Evolutionary conservation across 129 eudicot species (phyloP).

Genomic region (Saposhnikovia divaricata): DNA sequence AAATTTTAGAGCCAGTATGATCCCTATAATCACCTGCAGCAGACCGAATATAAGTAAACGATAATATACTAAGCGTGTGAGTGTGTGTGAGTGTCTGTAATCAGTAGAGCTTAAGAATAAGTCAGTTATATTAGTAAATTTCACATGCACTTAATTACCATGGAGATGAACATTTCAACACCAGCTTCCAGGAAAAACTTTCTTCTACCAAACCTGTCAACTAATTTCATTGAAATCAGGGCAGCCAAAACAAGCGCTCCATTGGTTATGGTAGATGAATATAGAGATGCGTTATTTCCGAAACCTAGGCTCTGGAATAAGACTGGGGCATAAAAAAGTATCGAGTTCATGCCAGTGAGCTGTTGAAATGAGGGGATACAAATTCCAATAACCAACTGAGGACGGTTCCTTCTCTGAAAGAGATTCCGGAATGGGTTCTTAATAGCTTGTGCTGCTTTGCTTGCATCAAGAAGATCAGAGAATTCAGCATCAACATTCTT

Average conservation of each 20-base stretch:
- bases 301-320: conserved; percentile 87
- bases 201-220: conserved; percentile 80
- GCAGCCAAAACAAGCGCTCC: conserved; percentile 73
- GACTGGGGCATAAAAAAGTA: conserved; percentile 88
- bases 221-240: conserved; percentile 75
- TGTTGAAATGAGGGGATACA: conserved; percentile 90
- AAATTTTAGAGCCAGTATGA: conserved; percentile 62
- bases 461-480: conserved; percentile 85
- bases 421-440: conserved; percentile 81
- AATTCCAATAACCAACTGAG: conserved; percentile 68
- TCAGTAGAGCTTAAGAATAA: neutral
- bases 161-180: conserved; percentile 55
- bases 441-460: conserved; percentile 69
- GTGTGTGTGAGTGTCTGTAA: neutral
- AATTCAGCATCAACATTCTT: conserved; percentile 77
- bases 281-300: conserved; percentile 53
- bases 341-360: conserved; percentile 81
- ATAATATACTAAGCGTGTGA: neutral
- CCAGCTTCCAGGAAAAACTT: conserved; percentile 86
- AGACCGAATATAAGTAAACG: conserved; percentile 8
- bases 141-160: conserved; percentile 34
- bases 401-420: conserved; percentile 58
- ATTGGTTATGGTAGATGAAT: conserved; percentile 69
- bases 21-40: conserved; percentile 62
- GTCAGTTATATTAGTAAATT: neutral